Conservation (phyloP, 2,329 filamentous ascomycete genomes). For the Colletotrichum sp. region DNA sequence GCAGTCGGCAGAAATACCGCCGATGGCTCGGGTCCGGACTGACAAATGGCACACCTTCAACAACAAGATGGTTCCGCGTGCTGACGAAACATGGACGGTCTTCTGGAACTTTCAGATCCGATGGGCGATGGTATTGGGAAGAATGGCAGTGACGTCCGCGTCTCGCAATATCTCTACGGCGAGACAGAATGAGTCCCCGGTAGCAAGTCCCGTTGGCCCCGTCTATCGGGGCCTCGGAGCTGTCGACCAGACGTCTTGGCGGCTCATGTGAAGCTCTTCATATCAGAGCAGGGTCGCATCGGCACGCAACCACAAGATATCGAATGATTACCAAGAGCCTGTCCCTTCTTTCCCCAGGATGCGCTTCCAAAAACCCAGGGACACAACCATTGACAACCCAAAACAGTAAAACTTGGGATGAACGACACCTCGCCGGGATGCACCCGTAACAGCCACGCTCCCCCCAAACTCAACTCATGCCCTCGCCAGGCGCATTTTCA, state of each 20-base stretch:
- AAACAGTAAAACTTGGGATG: not conserved
- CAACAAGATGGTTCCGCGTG: not conserved
- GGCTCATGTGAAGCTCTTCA: not conserved
- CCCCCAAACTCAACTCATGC: not conserved
- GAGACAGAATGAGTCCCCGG: not conserved
- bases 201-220: not conserved
- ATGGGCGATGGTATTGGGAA: not conserved
- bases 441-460: not conserved
- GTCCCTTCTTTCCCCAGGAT: not conserved
- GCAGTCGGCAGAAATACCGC: not conserved
- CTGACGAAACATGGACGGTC: not conserved
- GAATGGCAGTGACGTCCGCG: not conserved
- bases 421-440: not conserved
- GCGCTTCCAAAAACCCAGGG: not conserved
- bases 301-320: not conserved
- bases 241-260: not conserved
- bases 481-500: not conserved
- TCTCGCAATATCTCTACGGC: fast-evolving
- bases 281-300: not conserved
- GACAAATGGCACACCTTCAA: not conserved
- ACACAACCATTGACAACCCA: not conserved
- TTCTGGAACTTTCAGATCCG: not conserved
- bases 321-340: not conserved
- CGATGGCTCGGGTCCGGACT: not conserved
- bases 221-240: not conserved